Base-by-base conservation (phyloP, 169 alveolate species). In the Eimeria zaria region DNA sequence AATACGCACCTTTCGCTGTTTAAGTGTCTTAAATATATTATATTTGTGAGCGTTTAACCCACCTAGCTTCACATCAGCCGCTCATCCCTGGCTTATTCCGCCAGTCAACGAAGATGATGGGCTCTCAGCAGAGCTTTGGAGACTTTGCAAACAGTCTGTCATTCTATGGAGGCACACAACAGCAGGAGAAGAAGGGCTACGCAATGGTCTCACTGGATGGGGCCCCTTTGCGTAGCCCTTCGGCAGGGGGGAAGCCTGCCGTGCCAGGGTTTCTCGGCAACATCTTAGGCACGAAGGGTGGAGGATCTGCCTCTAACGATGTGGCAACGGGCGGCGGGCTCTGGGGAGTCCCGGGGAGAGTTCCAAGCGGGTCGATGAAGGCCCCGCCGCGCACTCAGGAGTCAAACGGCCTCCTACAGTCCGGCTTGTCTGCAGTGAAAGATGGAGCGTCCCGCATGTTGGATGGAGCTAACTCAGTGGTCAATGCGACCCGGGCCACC, bases 341-440 rank as follows among this genome's bases (percentile, higher is more conserved):
- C 33, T 60, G 93, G 81, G 93, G 81, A 48, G 27, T 71, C 18
- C 81, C 93, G 53, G 93, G 81, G 58, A 41, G 93, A 67, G 44
- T 62, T 24, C 93, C 93, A 62, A 62, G 93, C n/a, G 93, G 93
- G 51, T 41, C 93, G 9, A 87, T 87, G 93, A 87, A 87, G 93
- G 46, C 93, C 62, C 81, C 93, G 39, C 48, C 93, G 16, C 93
- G 93, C 81, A 36, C 30, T 41, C 89, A 48, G 51, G 96, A 93
- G 30, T 84, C 87, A 60, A 88, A 93, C 53, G 96, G 96, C 71
- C 51, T 93, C 41, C 81, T 93, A 62, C 88, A 88, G 41, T 67
- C 96, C 20, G 94, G 96, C 51, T 39, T 93, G 53, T 83, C 96
- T 16, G 96, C 96, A 30, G 93, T 93, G 64, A 93, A 93, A 62